Base-by-base conservation (phyloP, 306 rosid species). In the Vigna hirtella region DNA sequence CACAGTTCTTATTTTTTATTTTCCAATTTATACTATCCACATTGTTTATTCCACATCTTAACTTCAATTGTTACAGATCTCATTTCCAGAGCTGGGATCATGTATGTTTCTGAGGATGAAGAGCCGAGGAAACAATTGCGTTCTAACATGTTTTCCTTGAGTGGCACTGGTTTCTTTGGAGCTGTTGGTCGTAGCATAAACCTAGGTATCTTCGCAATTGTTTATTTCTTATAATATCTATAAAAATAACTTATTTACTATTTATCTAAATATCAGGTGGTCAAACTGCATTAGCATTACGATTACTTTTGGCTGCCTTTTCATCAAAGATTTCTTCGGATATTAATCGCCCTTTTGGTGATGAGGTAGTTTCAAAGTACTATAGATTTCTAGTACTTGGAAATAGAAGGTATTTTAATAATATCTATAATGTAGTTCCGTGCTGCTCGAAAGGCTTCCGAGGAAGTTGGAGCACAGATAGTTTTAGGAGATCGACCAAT, bases 401-500 rank as follows among this genome's bases (percentile, higher is more conserved):
- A 63, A 32, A 48, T 38, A 45, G 69, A 32, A 24, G 24, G 14
- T 51, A 2, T 58, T 58, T 65, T 76, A 51, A 80, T 52, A 20
- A 30, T 55, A 55, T 70, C 26, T 70, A 14, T 58, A 24, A 32
- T 84, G 83, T 77, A 92, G 97, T 95, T 93, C 48, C 93, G 97
- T 5, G 93, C 93, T 73, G 97, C 98, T 79, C 91, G 97, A 64
- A 93, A 87, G 83, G 90, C 82, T 10, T 93, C 98, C 8, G 98
- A 95, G 85, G 94, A 91, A 86, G 76, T 95, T 74, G 93, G 97
- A 36, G 93, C 96, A 43, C 98, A 92, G 59, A 87, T 91, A 65
- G 97, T 95, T 73, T 71, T 95, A 87, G 98, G 98, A 73, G 98
- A 95, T 76, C 86, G 96, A 11, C 97, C 99, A 63, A 91, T 95